Base-by-base conservation (phyloP, 2,329 filamentous ascomycete species). In the Grosmannia penicillata region DNA sequence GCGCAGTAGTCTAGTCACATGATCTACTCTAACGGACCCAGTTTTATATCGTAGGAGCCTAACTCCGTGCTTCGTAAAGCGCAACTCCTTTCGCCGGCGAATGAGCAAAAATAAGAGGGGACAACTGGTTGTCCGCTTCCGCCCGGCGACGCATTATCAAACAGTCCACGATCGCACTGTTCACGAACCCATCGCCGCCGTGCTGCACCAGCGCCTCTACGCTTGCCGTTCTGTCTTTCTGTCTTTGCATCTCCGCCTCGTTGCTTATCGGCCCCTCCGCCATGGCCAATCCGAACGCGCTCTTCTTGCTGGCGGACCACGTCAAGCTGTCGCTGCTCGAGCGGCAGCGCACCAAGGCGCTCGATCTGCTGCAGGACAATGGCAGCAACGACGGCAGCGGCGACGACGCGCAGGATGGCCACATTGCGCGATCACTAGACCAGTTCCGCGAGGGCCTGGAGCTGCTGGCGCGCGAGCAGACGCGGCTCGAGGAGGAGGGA, bases 241-340 rank as follows among this genome's bases (percentile, higher is more conserved):
- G n/a, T 31, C 22, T 27, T 17, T 23, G 10, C 14, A n/a, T 21
- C 34, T 21, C 30, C 29, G 26, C 13, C 10, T 18, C 23, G 3
- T 23, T 34, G n/a, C 17, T 7, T 29, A n/a, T n/a, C n/a, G n/a
- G 9, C 8, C 24, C 11, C 18, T 5, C 21, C 30, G 24, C 21
- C 9, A 72, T 72, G 69, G 62, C 68, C 45, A 77, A 70, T 49
- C 60, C 71, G 28, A 77, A 75, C 53, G 87, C 95, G 59, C 78
- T 96, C 48, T 85, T 87, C 56, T 79, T 96, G 38, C 75, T 96
- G 41, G 85, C 87, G 52, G 91, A 98, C 62, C 89, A 96, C 60
- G 83, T 96, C 68, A 95, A 96, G 62, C 75, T 96, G 44, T 94
- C 87, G 13, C 71, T 98, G 14, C 76, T 96, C 21, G 91, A 96